phyloP scores from a whole-genome alignment of 352 stramenopile genomes.

The Chrysophaeum taylorii region DNA sequence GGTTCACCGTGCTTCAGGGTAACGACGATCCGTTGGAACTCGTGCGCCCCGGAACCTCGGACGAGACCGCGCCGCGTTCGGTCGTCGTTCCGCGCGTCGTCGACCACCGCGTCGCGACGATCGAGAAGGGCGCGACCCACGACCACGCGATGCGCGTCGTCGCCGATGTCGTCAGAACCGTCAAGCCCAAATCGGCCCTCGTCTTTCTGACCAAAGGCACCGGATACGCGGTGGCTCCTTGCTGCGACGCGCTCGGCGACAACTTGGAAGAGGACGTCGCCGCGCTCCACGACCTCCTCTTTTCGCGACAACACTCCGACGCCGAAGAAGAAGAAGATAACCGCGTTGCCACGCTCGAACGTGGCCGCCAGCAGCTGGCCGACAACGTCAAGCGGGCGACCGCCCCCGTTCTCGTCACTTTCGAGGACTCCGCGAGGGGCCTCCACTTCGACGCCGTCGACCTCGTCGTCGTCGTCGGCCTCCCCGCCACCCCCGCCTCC shows the following conservation, averaged over 20 bases:
- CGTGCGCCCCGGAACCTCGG: too few relatives aligned
- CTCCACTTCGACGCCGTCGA: constrained; percentile 44
- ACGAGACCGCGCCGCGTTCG: constrained; percentile 2
- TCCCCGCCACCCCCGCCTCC: constrained; percentile 32
- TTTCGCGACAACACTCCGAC: too few relatives aligned
- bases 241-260: constrained; percentile 33
- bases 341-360: constrained; percentile 14
- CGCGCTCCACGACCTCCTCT: constrained; percentile 40
- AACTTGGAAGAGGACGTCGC: constrained; percentile 33
- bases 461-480: constrained; percentile 34
- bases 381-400: not conserved
- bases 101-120: constrained; percentile 31
- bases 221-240: constrained; percentile 31
- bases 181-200: constrained; percentile 32
- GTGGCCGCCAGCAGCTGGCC: too few relatives aligned
- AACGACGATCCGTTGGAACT: not conserved
- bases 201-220: constrained; percentile 37
- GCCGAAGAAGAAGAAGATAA: constrained; percentile 34
- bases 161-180: constrained; percentile 18
- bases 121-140: constrained; percentile 23
- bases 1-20: not conserved
- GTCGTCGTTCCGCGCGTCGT: constrained; percentile 38
- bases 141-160: constrained; percentile 30
- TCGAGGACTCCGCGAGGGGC: constrained; percentile 41
- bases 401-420: constrained; percentile 40